Evolutionary conservation across 805 yeast genomes (phyloP), one percentile per base, ranked within the genome.

Genomic region (Kluyveromyces nonfermentans): DNA sequence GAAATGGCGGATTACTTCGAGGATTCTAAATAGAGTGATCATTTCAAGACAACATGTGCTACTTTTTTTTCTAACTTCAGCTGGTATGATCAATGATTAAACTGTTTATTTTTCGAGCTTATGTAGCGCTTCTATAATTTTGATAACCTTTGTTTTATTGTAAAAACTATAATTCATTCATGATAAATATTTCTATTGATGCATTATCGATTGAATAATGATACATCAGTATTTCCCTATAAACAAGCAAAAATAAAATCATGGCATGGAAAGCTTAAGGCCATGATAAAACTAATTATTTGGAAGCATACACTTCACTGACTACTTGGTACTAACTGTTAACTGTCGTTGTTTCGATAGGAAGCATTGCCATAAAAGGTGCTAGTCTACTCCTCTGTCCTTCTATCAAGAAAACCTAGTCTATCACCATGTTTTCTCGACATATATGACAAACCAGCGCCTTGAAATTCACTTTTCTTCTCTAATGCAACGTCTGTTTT

Each of bases 1-100:
- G 97, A 90, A 71, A 90, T 93, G 98, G 84, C 88, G 50, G 97
- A 89, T 63, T 90, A 90, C 71, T 89, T 90, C 56, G 80, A 78
- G 50, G 67, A 67, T 43, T 38, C 41, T 21, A 38, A 38, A 31
- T 38, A 38, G n/a, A n/a, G 34, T 2, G 17, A 3, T 34, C 37
- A 3, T 34, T 6, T 25, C 7, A 25, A 6, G 7, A 2, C 30
- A 25, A 25, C 3, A 2, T 25, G 9, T 4, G 30, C 30, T 25
- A 3, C 4, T 25, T 10, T n/a, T 25, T 25, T 25, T 25, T 25
- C 30, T 25, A 25, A 25, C 30, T 25, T 25, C 30, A 25, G 30
- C 30, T 25, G 30, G 30, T 25, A 25, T 25, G 30, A 25, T 6
- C 30, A 25, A 4, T 25, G 30, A 25, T 25, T 25, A 25, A 25